phyloP scores from a whole-genome alignment of 2,329 filamentous ascomycete species.

The Pseudopyricularia cyperi region DNA sequence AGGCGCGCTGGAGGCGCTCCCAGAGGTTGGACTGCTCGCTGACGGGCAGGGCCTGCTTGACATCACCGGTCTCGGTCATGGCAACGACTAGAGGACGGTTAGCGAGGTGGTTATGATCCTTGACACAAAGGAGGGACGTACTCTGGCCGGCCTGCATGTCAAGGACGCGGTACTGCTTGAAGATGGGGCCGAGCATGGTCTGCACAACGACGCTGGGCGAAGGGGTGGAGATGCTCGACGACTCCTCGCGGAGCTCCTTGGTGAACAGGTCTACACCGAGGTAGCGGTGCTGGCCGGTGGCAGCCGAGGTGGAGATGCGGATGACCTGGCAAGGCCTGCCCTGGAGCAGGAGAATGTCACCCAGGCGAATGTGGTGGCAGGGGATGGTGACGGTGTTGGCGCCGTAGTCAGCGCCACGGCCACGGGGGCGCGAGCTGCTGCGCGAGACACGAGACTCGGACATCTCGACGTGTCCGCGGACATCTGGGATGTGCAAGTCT shows the following conservation, averaged over 20 bases:
- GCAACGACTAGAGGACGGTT: conserved; percentile 48
- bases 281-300: conserved; percentile 99
- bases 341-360: conserved; percentile 97
- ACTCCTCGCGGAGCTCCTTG: conserved; percentile 99
- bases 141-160: conserved; percentile 69
- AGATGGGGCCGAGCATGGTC: conserved; percentile 98
- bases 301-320: conserved; percentile 94
- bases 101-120: not conserved
- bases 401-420: conserved; percentile 17
- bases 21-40: conserved; percentile 90
- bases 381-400: conserved; percentile 94
- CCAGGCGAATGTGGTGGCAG: conserved; percentile 98
- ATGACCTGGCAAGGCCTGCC: conserved; percentile 99
- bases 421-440: conserved; percentile 17
- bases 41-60: conserved; percentile 90
- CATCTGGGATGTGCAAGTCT: conserved; percentile 34
- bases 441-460: conserved; percentile 26
- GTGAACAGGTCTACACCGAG: conserved; percentile 99
- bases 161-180: conserved; percentile 99
- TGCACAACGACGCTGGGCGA: conserved; percentile 93
- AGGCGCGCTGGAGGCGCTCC: conserved; percentile 66
- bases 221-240: conserved; percentile 92
- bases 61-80: conserved; percentile 98
- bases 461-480: conserved; percentile 34
- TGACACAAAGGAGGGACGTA: not conserved